Base-by-base conservation (phyloP, 192 early-diverging fungal species). In the Phlyctochytrium planicorne region DNA sequence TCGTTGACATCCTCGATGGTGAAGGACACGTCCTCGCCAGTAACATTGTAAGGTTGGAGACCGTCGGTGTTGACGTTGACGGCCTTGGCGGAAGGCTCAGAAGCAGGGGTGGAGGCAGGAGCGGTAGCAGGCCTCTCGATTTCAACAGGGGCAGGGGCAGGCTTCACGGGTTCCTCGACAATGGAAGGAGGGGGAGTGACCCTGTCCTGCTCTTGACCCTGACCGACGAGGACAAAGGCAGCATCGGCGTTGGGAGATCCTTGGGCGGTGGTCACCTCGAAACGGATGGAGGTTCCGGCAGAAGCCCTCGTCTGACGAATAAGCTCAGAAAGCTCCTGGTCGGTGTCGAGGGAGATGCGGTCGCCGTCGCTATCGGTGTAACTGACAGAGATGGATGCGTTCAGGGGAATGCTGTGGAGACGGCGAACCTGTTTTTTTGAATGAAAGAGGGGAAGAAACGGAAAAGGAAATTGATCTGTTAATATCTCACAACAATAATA, bases 311-410 rank as follows among this genome's bases (percentile, higher is more conserved):
- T 47, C 40, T 47, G 40, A 20, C 40, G 40, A 47, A 47, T 47
- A 47, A 69, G 40, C 3, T 63, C 67, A 14, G 14, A n/a, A 12
- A 75, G 55, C 57, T 75, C 74, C 36, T 52, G 52, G 57, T 75
- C 74, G 3, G 74, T 70, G 61, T 75, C 70, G 30, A 75, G 31
- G 17, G 60, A 32, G 52, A 75, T 75, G 30, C 16, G 40, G 71
- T 75, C 74, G 6, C 56, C 57, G 50, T 75, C 74, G 29, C 23
- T 27, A 34, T 75, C 74, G 30, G 25, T 29, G 53, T 75, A 75
- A 52, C 25, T 75, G 64, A 73, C 74, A 30, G 40, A 23, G 66
- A 75, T 25, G 6, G n/a, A 20, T 2, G 29, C 3, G 6, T 33
- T 53, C 12, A 53, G 55, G 0, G 71, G 56, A 30, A 75, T 57